Evolutionary conservation across 208 protist species (phyloP).

Genomic region (Kentomonas sorsogonicus): DNA sequence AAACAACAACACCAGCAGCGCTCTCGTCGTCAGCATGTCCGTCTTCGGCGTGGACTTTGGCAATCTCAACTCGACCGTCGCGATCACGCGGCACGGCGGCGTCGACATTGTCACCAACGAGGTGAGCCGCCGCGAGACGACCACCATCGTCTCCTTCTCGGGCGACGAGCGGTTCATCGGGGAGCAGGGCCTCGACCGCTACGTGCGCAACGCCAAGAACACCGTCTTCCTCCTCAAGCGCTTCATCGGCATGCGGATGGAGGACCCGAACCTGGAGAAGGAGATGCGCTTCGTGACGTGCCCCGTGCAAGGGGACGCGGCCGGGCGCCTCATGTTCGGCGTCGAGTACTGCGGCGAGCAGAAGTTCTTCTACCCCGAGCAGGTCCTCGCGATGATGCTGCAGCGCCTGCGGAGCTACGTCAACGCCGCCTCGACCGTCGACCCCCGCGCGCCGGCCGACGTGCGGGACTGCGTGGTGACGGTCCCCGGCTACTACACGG

Average conservation of each 20-base stretch:
- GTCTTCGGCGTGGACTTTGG: constrained; percentile 92
- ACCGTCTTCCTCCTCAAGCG: constrained; percentile 84
- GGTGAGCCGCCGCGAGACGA: constrained; percentile 84
- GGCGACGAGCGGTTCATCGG: constrained; percentile 88
- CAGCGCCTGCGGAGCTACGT: constrained; percentile 76
- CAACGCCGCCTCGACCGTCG: constrained; percentile 54
- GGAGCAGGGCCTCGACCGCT: constrained; percentile 72
- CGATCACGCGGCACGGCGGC: constrained; percentile 79
- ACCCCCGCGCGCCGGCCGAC: constrained; percentile 47
- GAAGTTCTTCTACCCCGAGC: constrained; percentile 83
- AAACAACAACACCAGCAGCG: too few relatives aligned
- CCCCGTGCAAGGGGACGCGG: constrained; percentile 47
- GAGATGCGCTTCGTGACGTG: constrained; percentile 70
- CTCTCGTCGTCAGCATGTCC: constrained; percentile 82
- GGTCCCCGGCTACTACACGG: constrained; percentile 84
- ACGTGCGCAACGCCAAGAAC: constrained; percentile 83
- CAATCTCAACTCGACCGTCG: constrained; percentile 83
- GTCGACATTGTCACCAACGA: constrained; percentile 91
- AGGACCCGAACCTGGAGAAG: constrained; percentile 45
- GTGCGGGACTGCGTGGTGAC: constrained; percentile 82
- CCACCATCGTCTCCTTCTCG: constrained; percentile 84
- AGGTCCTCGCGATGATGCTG: constrained; percentile 90
- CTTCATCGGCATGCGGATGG: constrained; percentile 83
- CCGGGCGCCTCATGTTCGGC: constrained; percentile 73
- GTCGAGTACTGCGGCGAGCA: constrained; percentile 76